These are phyloP conservation scores for Blattamonas nauphoetae DNA, from an alignment of 78 protist genomes.

Conservation along the genomic window DNA sequence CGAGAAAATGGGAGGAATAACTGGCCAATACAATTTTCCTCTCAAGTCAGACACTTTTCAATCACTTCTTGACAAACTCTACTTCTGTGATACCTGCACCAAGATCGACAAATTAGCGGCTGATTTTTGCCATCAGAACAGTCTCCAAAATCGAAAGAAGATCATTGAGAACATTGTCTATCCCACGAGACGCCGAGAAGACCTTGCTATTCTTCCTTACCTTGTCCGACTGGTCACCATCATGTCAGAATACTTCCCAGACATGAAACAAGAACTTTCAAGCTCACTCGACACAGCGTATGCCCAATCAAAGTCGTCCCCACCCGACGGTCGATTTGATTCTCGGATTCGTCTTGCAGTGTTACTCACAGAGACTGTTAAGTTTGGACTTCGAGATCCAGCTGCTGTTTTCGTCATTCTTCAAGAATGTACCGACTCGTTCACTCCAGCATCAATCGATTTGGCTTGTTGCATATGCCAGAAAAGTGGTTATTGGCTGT, in stretches of 20 bases:
- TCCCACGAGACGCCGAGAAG: too few species aligned
- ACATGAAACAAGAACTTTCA: neutral
- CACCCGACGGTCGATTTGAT: too few species aligned
- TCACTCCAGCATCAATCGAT: neutral
- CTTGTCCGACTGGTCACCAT: neutral
- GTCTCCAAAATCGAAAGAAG: too few species aligned
- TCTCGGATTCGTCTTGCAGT: neutral
- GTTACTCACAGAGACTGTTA: neutral
- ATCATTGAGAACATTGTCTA: too few species aligned
- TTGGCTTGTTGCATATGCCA: neutral
- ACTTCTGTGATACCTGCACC: too few species aligned
- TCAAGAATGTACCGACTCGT: neutral
- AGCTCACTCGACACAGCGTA: neutral
- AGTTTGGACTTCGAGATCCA: neutral
- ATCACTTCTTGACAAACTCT: too few species aligned
- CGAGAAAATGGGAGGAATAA: too few species aligned
- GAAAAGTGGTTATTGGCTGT: neutral
- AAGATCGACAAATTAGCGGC: too few species aligned
- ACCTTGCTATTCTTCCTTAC: too few species aligned
- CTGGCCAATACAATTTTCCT: too few species aligned
- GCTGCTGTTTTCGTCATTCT: neutral
- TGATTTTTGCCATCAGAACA: too few species aligned
- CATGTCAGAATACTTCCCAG: neutral
- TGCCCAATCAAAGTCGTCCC: neutral
- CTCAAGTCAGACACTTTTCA: too few species aligned